phyloP scores from a whole-genome alignment of 176 grass and related monocot species.

The Melocanna baccifera region DNA sequence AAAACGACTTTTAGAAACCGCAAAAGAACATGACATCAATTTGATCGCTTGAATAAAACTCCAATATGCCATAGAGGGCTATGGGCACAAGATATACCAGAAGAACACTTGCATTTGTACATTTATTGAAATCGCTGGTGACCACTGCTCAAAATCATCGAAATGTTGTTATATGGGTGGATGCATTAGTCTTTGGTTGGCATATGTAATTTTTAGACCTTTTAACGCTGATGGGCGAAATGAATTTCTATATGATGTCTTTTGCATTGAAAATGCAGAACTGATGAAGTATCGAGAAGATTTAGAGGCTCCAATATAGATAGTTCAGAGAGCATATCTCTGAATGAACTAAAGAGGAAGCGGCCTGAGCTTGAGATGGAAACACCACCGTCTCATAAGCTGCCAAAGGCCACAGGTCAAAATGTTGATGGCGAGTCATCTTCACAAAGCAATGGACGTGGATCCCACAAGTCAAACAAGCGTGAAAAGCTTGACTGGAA shows the following conservation, averaged over 20 bases:
- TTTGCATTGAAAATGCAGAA: constrained; percentile 39
- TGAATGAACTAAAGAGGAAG: constrained; percentile 73
- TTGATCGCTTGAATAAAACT: background rate
- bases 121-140: background rate
- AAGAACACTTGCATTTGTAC: background rate
- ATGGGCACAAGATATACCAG: background rate
- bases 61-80: background rate
- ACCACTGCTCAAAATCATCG: background rate
- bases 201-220: background rate
- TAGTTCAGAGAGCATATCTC: constrained; percentile 42
- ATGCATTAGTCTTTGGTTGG: background rate
- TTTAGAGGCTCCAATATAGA: constrained; percentile 29
- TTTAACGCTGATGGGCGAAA: background rate
- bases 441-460: constrained; percentile 44
- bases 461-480: constrained; percentile 50
- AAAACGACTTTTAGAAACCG: too few species aligned
- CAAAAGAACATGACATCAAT: too few species aligned
- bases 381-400: constrained; percentile 35
- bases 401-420: constrained; percentile 28
- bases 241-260: background rate
- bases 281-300: constrained; percentile 39
- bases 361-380: constrained; percentile 47
- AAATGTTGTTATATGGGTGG: background rate
- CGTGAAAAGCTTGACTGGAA: constrained; percentile 62
- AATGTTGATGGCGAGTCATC: constrained; percentile 32